Conservation (phyloP, 306 rosid genomes). For the Medicago ruthenica region DNA sequence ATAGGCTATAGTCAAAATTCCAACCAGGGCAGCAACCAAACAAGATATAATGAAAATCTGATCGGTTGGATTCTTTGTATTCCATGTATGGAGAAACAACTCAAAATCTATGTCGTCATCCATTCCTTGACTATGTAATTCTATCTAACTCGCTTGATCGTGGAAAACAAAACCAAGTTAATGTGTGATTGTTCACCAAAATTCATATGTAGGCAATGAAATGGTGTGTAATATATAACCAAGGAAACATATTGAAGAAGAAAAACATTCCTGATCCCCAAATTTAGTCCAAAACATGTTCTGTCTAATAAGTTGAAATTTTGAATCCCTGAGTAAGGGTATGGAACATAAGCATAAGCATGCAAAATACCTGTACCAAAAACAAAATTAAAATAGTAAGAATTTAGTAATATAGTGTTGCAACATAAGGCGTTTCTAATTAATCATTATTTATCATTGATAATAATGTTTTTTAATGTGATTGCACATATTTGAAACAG, state of each 20-base stretch:
- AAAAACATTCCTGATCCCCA: slow-evolving; percentile 29
- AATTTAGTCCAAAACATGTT: slow-evolving; percentile 31
- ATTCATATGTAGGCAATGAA: slow-evolving; percentile 9
- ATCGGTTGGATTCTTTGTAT: slow-evolving; percentile 80
- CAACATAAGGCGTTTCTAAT: neutral
- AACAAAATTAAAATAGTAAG: neutral
- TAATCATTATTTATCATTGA: slow-evolving; percentile 14
- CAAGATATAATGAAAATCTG: slow-evolving; percentile 73
- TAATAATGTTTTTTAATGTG: too few relatives aligned
- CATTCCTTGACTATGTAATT: slow-evolving; percentile 56
- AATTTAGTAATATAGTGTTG: neutral
- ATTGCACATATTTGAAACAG: neutral
- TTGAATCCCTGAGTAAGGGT: neutral
- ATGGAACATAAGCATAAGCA: neutral
- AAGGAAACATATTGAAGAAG: slow-evolving; percentile 19
- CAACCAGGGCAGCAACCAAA: slow-evolving; percentile 78
- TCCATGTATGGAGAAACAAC: slow-evolving; percentile 73
- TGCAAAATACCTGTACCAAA: slow-evolving; percentile 49
- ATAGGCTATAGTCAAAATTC: slow-evolving; percentile 86
- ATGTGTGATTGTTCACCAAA: slow-evolving; percentile 18
- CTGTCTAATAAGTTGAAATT: slow-evolving; percentile 13
- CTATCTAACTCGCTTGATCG: slow-evolving; percentile 31
- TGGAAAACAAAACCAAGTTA: slow-evolving; percentile 36
- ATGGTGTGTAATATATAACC: slow-evolving; percentile 40
- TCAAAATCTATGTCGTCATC: slow-evolving; percentile 78